These are phyloP conservation scores for Mytilinidion resinicola DNA, from an alignment of 495 filamentous ascomycete genomes.

Conservation along the genomic window DNA sequence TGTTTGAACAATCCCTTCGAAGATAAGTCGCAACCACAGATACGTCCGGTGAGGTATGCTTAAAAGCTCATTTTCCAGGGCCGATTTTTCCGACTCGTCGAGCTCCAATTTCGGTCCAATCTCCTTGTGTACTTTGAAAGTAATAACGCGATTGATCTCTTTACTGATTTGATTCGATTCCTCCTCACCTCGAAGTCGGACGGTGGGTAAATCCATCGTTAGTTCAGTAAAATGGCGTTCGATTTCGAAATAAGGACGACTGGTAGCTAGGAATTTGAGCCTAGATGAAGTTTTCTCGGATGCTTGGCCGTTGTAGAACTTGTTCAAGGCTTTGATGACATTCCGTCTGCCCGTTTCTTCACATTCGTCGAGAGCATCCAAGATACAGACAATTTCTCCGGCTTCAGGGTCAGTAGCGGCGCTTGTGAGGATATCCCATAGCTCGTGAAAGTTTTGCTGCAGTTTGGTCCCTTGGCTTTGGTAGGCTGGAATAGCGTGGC, in stretches of 20 bases:
- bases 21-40: neutral
- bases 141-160: neutral
- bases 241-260: constrained; percentile 44
- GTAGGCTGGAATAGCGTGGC: neutral
- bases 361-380: constrained; percentile 46
- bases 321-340: constrained; percentile 18
- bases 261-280: constrained; percentile 47
- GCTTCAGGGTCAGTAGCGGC: constrained; percentile 33
- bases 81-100: neutral
- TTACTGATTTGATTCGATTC: neutral
- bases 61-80: neutral
- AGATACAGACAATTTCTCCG: constrained; percentile 43
- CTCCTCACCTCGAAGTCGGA: neutral
- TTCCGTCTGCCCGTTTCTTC: constrained; percentile 13
- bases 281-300: neutral
- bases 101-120: neutral
- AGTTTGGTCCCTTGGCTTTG: neutral
- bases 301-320: constrained; percentile 13
- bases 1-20: neutral
- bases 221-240: neutral
- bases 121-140: neutral
- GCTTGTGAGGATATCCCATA: constrained; percentile 32
- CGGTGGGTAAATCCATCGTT: neutral
- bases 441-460: neutral
- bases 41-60: neutral